Evolutionary conservation across 2,329 filamentous ascomycete species (phyloP).

Genomic region (Stachybotrys echinatus): DNA sequence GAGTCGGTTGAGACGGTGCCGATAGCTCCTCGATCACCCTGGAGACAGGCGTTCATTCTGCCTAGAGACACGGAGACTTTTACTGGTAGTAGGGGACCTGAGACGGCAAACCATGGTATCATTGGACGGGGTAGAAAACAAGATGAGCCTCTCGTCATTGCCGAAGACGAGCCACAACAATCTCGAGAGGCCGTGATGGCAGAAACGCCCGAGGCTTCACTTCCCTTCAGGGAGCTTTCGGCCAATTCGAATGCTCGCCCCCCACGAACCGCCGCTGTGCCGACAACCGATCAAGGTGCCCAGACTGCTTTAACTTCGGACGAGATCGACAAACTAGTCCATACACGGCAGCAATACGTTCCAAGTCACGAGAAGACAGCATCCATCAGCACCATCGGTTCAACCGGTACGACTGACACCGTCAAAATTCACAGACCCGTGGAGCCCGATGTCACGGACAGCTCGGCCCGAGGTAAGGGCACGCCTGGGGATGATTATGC

Average conservation of each 20-base stretch:
- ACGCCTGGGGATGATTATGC: constrained; percentile 32
- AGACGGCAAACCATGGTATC: constrained; percentile 33
- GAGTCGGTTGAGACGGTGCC: constrained; percentile 41
- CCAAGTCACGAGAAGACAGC: constrained; percentile 28
- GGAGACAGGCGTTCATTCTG: constrained; percentile 52
- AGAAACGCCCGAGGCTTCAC: constrained; percentile 50
- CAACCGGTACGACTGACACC: constrained; percentile 31
- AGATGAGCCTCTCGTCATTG: constrained; percentile 43
- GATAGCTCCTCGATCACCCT: constrained; percentile 42
- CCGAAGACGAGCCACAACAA: constrained; percentile 60
- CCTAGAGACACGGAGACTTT: constrained; percentile 35
- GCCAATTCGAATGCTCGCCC: constrained; percentile 43
- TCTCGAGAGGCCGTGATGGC: constrained; percentile 34
- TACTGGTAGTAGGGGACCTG: constrained; percentile 23
- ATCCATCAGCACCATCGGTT: constrained; percentile 28
- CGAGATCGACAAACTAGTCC: constrained; percentile 72
- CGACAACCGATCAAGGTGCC: constrained; percentile 64
- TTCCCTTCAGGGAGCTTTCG: constrained; percentile 58
- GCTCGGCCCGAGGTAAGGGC: constrained; percentile 31
- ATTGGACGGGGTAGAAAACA: constrained; percentile 38
- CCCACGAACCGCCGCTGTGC: constrained; percentile 30
- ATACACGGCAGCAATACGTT: constrained; percentile 26
- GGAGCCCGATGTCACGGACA: constrained; percentile 39
- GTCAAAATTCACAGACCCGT: constrained; percentile 41
- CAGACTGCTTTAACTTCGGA: constrained; percentile 82